Base-by-base conservation (phyloP, 2,329 filamentous ascomycete species). In the Cladosporium sphaerospermum region DNA sequence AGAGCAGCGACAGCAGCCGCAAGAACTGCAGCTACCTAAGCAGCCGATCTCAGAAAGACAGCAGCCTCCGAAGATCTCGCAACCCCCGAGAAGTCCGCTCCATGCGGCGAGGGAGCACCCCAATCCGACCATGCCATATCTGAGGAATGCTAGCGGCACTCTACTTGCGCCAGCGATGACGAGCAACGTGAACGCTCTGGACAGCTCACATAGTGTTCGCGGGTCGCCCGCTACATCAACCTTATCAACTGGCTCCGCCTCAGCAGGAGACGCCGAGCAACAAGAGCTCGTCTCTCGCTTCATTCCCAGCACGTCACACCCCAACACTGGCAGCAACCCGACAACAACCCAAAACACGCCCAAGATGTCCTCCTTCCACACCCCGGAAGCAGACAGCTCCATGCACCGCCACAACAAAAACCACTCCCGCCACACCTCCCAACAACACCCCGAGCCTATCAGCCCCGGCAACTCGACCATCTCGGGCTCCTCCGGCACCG, bases 251-350 rank as follows among this genome's bases (percentile, higher is more conserved):
- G 55, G 52, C 18, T 63, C 61, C 11, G 62, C 60, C 18, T 46
- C 60, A 18, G 57, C 50, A 13, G 58, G 52, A 28, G 52, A 56
- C 34, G 50, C 54, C 10, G 55, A 57, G 13, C 55, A 60, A 36
- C 61, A 63, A 31, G 65, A 68, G 52, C 57, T 68, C 3, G 60
- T 68, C 7, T 68, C 66, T 9, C 60, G 63, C 14, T 68, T 68
- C 53, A 57, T 68, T 8, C 61, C 63, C 9, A 62, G 57, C 41
- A 52, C 58, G 14, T 67, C 65, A 9, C 62, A 68, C 52, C 64
- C 65, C 9, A 59, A 62, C 4, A 57, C 56, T 2, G 60, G 60
- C 31, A 66, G 63, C 47, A 63, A 63, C 14, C 52, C 47, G 9
- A 65, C 62, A 42, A 66, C 65, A 2, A 56, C 59, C 7, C 54